Conservation (phyloP, 1,284 basidiomycete genomes). For the Microstroma glucosiphilum region DNA sequence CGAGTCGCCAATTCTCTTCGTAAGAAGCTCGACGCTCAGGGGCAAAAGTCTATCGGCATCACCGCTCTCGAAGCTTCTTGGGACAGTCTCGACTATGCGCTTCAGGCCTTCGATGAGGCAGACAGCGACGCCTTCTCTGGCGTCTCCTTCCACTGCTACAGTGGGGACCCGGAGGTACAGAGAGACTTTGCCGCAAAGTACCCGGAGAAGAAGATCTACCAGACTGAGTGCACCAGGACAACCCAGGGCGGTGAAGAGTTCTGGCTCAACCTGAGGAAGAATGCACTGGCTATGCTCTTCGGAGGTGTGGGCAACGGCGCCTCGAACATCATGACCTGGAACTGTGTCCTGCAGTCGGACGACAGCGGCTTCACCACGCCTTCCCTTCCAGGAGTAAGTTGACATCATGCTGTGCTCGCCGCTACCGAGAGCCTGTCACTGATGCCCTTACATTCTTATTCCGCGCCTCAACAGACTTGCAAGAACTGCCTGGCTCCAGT, state of each 20-base stretch:
- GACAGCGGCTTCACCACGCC: slow-evolving; percentile 33
- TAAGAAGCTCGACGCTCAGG: slow-evolving; percentile 19
- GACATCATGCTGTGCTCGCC: neutral
- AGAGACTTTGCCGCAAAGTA: slow-evolving; percentile 23
- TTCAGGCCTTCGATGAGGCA: slow-evolving; percentile 17
- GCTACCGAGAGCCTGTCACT: neutral
- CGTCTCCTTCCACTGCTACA: slow-evolving; percentile 37
- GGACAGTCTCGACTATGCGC: slow-evolving; percentile 20
- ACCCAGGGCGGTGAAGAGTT: slow-evolving; percentile 32
- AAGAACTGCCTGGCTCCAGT: slow-evolving; percentile 19
- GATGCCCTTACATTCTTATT: neutral
- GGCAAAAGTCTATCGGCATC: slow-evolving; percentile 15
- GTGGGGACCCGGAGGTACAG: slow-evolving; percentile 19
- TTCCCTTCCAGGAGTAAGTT: slow-evolving; percentile 20
- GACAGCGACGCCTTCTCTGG: slow-evolving; percentile 15
- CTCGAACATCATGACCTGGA: slow-evolving; percentile 23
- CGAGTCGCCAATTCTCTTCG: slow-evolving; percentile 19
- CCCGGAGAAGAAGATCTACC: slow-evolving; percentile 21
- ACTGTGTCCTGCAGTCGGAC: slow-evolving; percentile 23
- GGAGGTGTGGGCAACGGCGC: slow-evolving; percentile 23
- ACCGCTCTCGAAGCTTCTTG: slow-evolving; percentile 29
- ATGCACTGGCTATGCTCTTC: slow-evolving; percentile 21
- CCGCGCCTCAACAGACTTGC: slow-evolving; percentile 9
- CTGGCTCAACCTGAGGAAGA: slow-evolving; percentile 34
- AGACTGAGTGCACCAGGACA: slow-evolving; percentile 31